Evolutionary conservation across 495 filamentous ascomycete species (phyloP), one percentile per base, ranked within the genome.

Genomic region (Tetracladium marchalianum): DNA sequence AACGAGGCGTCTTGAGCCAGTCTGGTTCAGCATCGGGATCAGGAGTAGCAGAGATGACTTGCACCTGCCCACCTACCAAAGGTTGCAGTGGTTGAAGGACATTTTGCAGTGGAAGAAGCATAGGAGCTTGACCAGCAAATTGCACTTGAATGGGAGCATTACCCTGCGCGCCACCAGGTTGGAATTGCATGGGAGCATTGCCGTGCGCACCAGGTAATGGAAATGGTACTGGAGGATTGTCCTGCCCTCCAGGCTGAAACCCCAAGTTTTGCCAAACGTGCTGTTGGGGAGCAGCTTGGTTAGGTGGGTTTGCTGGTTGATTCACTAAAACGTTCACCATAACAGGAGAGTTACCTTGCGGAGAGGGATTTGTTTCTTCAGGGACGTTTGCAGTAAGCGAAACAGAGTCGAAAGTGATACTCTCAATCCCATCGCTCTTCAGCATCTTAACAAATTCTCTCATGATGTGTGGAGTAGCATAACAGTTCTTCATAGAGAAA

Each of bases 401-500:
- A 22, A 75, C 64, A 0, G 69, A 66, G 44, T 71, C 55, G 2
- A 75, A 52, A 5, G 57, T 63, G 10, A 73, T 52, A 4, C 53
- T 60, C 32, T 63, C 47, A 6, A 73, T 56, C 7, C 40, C 42
- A 5, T 43, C 24, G 13, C 52, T 24, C 1, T 43, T 45, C 54
- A 61, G 53, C 0, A 36, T 37, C 2, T 31, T 24, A 13, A 66
- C 49, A 39, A 67, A 57, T 15, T 50, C 42, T n/a, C 55, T 51
- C 32, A 74, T 54, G 1, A 66, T 57, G 24, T 65, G 51, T 11
- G 71, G 70, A 8, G 56, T 56, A 12, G 67, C 51, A 67, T 69
- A 75, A 62, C 75, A 78, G 48, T 80, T 82, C 45, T 68, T 69
- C 32, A 82, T 53, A 4, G 63, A 75, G 9, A 82, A 62, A 32